Evolutionary conservation across 2,329 filamentous ascomycete species (phyloP), one percentile per base, ranked within the genome.

Genomic region (Blumeriella jaapii): DNA sequence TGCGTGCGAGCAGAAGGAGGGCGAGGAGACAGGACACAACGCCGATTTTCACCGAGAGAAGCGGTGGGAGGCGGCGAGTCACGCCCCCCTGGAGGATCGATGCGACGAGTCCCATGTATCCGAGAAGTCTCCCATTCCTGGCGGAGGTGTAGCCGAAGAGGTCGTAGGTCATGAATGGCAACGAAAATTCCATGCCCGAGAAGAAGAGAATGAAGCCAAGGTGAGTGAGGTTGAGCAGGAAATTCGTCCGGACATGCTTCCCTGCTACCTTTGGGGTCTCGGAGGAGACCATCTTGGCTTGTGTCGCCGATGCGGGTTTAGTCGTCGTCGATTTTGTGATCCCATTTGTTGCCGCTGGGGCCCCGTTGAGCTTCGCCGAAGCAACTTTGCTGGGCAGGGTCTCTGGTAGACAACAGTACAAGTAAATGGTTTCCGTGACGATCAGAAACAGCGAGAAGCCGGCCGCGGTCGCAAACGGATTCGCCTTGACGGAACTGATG

Each of bases 161-260:
- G 34, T 94, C 89, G 52, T 91, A 93, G 0, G 89, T 96, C 75
- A 98, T 87, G 58, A 98, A 98, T 0, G 91, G 87, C 3, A 98
- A 71, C 1, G 86, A 94, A 59, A 94, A 96, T 57, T 98, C 91
- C 81, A 98, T 89, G 41, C 91, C 91, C 2, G 85, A 94, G 62
- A 98, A 98, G 61, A 94, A 94, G 9, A 98, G 75, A 40, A 98
- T 76, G 59, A 98, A 98, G 29, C 79, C 63, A 53, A 96, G 81
- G 59, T 98, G 91, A 0, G 84, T 78, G 1, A 79, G 61, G 56
- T 95, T 95, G 29, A 98, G 74, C 9, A 93, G 57, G 18, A 74
- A 61, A 48, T 96, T 96, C 3, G 84, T 93, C 39, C 39, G 52
- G 12, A 47, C 42, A 6, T 38, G 36, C 38, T 40, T 55, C 22